Conservation (phyloP, 2,329 filamentous ascomycete species). For the Calonectria hongkongensis region DNA sequence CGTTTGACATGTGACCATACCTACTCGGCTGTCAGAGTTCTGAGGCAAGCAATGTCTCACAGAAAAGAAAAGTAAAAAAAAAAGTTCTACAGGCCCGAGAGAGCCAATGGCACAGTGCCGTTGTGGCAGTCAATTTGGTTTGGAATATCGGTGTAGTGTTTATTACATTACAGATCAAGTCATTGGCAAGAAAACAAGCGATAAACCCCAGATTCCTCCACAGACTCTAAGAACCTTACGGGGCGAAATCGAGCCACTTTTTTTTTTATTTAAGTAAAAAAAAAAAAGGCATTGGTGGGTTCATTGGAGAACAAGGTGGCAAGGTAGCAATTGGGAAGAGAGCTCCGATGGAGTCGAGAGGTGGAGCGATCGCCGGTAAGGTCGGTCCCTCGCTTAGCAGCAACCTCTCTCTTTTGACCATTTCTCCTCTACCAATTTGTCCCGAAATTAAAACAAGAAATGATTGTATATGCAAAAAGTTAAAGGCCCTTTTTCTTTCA, state of each 20-base stretch:
- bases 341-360: constrained; percentile 16
- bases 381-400: constrained; percentile 14
- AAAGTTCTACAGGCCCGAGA: neutral
- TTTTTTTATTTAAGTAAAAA: neutral
- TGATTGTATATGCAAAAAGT: neutral
- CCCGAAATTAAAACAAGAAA: constrained; percentile 20
- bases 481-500: neutral
- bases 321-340: constrained; percentile 16
- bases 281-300: constrained; percentile 22
- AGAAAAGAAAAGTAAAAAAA: neutral
- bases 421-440: neutral
- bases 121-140: neutral
- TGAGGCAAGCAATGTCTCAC: constrained; percentile 1
- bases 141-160: neutral
- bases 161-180: neutral
- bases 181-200: constrained; percentile 6
- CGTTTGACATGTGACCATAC: constrained; percentile 34
- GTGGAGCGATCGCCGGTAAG: constrained; percentile 19
- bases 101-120: neutral
- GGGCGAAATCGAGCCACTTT: constrained; percentile 40
- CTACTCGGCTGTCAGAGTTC: neutral
- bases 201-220: constrained; percentile 30
- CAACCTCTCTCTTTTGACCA: neutral
- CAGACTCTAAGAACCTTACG: constrained; percentile 25
- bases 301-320: constrained; percentile 8